Evolutionary conservation across 257 asterid species (phyloP), one percentile per base, ranked within the genome.

Genomic region (Phtheirospermum japonicum): DNA sequence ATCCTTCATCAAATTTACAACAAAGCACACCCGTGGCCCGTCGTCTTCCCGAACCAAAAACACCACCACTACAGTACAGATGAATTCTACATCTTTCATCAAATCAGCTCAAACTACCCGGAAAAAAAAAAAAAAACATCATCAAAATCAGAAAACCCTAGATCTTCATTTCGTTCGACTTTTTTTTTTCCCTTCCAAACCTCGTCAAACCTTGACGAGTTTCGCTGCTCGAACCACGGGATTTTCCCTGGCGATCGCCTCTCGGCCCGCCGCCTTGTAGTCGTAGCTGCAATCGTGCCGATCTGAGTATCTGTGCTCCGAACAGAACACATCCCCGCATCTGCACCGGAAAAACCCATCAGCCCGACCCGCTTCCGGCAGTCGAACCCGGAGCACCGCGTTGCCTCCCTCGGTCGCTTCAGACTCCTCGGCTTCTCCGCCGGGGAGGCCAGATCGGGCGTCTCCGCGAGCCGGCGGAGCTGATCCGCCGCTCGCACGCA

Each of bases 201-300:
- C 1, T 12, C 49, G 12, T 85, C 87, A 85, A 64, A 84, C 85
- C 67, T 87, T 87, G 66, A 84, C 72, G 36, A 87, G 82, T 65
- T 87, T 87, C 12, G 86, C 84, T 11, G 93, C 90, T 66, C 81
- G 77, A 16, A 87, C 87, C 23, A 87, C 89, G 16, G 95, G 95
- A 64, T 84, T 87, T 32, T 87, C 93, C 77, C 76, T 73, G 26
- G 87, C 92, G 31, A 87, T 87, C 63, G 90, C 86, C 61, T 84
- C 90, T 11, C 93, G 78, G 2, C 90, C 95, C 5, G 86, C 95
- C 46, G 95, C 82, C 73, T 87, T 87, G 67, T 87, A 86, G 57
- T 86, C 95, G 66, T 66, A 86, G 71, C 85, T 80, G 57, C 94
- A 85, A 18, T 78, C 89, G 34, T 85, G 94, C 61, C 94, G 94